Evolutionary conservation across 257 asterid genomes (phyloP), one percentile per base, ranked within the genome.

Genomic region (Gentiana straminea): DNA sequence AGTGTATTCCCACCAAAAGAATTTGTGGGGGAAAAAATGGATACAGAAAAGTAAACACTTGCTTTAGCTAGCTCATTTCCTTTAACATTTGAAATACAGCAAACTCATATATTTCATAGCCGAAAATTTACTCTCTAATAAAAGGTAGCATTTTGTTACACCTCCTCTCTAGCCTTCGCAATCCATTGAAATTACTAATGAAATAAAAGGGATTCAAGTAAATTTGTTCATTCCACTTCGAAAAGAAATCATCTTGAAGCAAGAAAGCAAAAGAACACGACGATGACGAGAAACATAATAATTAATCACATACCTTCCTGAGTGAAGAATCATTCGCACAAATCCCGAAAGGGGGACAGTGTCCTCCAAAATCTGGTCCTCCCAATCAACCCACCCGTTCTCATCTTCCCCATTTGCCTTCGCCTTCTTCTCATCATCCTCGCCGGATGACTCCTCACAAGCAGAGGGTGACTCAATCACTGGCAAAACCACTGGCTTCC

Each of bases 331-430:
- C 95, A 84, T 81, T 64, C 94, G 71, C 39, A 79, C 94, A 55
- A 83, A 82, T 0, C 90, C 89, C 52, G 88, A 95, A 41, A 88
- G 89, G 7, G 99, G 99, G 38, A 80, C 93, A 13, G 99, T 92
- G 43, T 84, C 94, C 82, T 79, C 91, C 76, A 92, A 82, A 78
- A 92, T 92, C 81, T 70, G 84, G 67, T 92, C 94, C 71, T 92
- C 99, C 95, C 95, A 88, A 67, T 92, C 95, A 41, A 92, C 79
- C 95, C 86, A 78, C 59, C 73, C 67, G 45, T 68, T 82, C 57
- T 64, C 83, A 54, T 65, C 82, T 60, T 71, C 73, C 13, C 68
- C 64, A 45, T 59, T 64, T 24, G 24, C 24, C 24, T 24, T 24
- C 24, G 24, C 0, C 24, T 24, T 24, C 68, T 52, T 81, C 49